A percentile compares a stretch with the other conserved stretches of the same genome.
Evolutionary conservation across 2,329 filamentous ascomycete genomes (phyloP).

Genomic region (Neoarthrinium moseri): DNA sequence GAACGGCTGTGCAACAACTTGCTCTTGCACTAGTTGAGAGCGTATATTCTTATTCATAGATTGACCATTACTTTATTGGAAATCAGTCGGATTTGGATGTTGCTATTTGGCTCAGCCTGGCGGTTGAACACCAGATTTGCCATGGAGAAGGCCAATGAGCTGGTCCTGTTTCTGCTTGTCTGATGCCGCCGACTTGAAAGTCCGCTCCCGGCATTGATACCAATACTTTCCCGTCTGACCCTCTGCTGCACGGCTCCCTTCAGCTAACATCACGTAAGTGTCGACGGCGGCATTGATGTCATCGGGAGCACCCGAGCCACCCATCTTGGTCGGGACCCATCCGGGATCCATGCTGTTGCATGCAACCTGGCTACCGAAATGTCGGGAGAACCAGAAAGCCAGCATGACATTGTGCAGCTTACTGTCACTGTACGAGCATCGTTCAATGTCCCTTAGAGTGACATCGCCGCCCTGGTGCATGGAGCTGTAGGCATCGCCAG

Average conservation of each 20-base stretch:
- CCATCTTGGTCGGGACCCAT: slow-evolving; percentile 56
- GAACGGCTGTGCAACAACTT: too few relatives aligned
- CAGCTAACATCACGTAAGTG: slow-evolving; percentile 45
- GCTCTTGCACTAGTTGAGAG: too few relatives aligned
- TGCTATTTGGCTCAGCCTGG: too few relatives aligned
- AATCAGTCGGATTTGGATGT: too few relatives aligned
- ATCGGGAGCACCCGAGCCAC: slow-evolving; percentile 44
- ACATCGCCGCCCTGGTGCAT: slow-evolving; percentile 48
- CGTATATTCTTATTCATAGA: too few relatives aligned
- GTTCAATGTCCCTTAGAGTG: slow-evolving; percentile 31
- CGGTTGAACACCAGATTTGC: slow-evolving; percentile 20
- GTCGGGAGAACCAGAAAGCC: slow-evolving; percentile 50
- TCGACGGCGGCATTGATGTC: slow-evolving; percentile 45
- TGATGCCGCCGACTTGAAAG: slow-evolving; percentile 26
- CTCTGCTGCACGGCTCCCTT: slow-evolving; percentile 30
- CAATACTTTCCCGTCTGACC: slow-evolving; percentile 38
- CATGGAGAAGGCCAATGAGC: slow-evolving; percentile 35
- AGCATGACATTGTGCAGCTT: slow-evolving; percentile 58
- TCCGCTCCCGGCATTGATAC: slow-evolving; percentile 26
- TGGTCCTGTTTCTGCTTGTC: slow-evolving; percentile 42
- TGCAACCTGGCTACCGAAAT: slow-evolving; percentile 35
- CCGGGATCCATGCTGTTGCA: slow-evolving; percentile 50
- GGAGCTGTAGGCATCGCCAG: slow-evolving; percentile 28
- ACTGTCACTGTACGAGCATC: slow-evolving; percentile 46
- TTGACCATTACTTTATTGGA: too few relatives aligned